Evolutionary conservation across 352 stramenopile genomes (phyloP).

Genomic region (Pythium coloratum): DNA sequence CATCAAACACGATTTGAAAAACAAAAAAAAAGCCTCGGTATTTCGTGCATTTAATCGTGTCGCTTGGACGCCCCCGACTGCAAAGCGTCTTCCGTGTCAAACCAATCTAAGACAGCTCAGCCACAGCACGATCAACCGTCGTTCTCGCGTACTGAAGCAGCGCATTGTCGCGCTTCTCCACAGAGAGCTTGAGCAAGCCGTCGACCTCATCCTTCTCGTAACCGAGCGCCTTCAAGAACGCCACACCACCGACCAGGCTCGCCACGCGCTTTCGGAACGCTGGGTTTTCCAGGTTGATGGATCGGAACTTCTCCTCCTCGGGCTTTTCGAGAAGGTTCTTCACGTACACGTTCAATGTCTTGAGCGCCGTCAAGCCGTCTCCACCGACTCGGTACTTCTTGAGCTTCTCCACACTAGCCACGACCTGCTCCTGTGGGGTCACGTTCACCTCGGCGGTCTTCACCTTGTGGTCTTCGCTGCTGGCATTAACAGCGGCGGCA

Average conservation of each 20-base stretch:
- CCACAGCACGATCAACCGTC: conserved; percentile 59
- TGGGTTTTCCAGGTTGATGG: conserved; percentile 89
- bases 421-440: conserved; percentile 66
- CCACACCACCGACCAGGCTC: conserved; percentile 78
- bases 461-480: conserved; percentile 32
- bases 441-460: conserved; percentile 35
- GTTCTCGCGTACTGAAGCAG: conserved; percentile 63
- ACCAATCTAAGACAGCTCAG: conserved; percentile 51
- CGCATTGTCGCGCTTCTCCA: conserved; percentile 59
- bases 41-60: background rate
- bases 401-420: conserved; percentile 74
- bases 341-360: conserved; percentile 86
- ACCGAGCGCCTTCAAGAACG: conserved; percentile 85
- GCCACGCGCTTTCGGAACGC: conserved; percentile 90
- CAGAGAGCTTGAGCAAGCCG: conserved; percentile 59
- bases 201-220: conserved; percentile 86
- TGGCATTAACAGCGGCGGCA: background rate
- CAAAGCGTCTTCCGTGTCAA: background rate
- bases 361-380: conserved; percentile 78
- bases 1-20: conserved; percentile 1
- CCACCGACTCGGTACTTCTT: conserved; percentile 86
- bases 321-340: conserved; percentile 88
- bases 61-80: background rate
- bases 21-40: conserved; percentile 7
- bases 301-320: conserved; percentile 89